A percentile compares a stretch with the other conserved stretches of the same genome.
These are phyloP conservation scores for Stenocarpella maydis DNA, from an alignment of 2,329 filamentous ascomycete genomes.

Conservation along the genomic window DNA sequence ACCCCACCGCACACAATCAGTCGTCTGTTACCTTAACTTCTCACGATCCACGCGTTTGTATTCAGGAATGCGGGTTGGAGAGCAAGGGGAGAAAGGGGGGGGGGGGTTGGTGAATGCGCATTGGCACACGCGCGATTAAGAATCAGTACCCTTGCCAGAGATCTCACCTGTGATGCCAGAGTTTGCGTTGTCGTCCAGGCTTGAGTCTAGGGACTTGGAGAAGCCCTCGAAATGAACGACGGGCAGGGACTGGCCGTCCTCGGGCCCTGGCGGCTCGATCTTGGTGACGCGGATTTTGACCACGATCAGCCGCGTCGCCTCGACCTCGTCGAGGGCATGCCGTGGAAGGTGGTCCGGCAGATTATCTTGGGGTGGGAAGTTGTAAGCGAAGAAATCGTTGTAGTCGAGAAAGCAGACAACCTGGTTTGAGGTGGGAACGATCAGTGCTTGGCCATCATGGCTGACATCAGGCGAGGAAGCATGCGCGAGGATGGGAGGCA, in stretches of 20 bases:
- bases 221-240: conserved; percentile 74
- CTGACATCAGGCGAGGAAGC: not conserved
- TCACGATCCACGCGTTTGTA: not conserved
- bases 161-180: conserved; percentile 68
- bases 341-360: conserved; percentile 54
- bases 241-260: conserved; percentile 66
- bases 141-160: conserved; percentile 32
- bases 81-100: no score
- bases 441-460: not conserved
- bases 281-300: conserved; percentile 71
- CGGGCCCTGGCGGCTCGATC: conserved; percentile 65
- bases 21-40: not conserved
- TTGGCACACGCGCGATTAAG: not conserved
- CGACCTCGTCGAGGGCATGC: conserved; percentile 64
- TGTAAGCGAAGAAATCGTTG: conserved; percentile 75
- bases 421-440: conserved; percentile 37
- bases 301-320: conserved; percentile 75
- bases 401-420: conserved; percentile 66
- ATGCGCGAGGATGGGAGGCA: no score
- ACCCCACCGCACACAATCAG: conserved; percentile 25
- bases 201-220: conserved; percentile 68
- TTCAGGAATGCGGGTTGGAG: not conserved
- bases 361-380: conserved; percentile 63
- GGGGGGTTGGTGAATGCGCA: not conserved
- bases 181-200: conserved; percentile 74